phyloP scores from a whole-genome alignment of 768 basidiomycete species.

The Cubamyces sp. region DNA sequence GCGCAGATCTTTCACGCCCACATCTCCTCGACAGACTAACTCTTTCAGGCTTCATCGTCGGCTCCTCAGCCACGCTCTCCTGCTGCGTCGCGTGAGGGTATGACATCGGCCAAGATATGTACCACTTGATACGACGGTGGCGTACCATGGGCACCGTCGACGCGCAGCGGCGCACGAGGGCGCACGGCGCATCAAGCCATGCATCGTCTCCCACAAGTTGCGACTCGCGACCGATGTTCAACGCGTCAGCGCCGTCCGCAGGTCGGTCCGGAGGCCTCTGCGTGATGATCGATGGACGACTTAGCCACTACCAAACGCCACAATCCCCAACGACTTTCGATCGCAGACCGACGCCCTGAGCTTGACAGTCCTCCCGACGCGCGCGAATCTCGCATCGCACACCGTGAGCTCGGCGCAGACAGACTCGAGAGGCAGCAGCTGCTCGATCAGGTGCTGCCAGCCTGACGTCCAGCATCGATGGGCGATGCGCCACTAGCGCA shows the following conservation, averaged over 20 bases:
- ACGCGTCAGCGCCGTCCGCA: too few species aligned
- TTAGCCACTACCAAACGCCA: conserved; percentile 1
- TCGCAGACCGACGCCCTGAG: too few species aligned
- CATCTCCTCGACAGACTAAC: too few species aligned
- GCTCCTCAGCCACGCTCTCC: neutral
- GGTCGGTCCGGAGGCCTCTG: too few species aligned
- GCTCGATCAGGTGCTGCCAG: neutral
- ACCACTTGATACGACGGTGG: neutral
- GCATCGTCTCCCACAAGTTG: too few species aligned
- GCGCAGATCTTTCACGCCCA: neutral
- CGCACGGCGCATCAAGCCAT: too few species aligned
- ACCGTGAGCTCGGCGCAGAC: neutral
- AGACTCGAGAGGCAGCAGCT: neutral
- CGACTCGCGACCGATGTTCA: too few species aligned
- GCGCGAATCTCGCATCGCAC: neutral
- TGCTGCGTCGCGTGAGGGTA: neutral
- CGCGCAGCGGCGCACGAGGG: too few species aligned
- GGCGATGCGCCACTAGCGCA: neutral
- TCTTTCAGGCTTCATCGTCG: too few species aligned
- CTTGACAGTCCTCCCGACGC: neutral
- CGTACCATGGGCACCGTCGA: conserved; percentile 8
- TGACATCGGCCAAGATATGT: neutral
- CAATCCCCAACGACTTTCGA: conserved; percentile 6
- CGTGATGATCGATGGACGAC: neutral
- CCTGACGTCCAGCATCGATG: neutral